Evolutionary conservation across 2,329 filamentous ascomycete species (phyloP).

Genomic region (Coniochaeta sp.): DNA sequence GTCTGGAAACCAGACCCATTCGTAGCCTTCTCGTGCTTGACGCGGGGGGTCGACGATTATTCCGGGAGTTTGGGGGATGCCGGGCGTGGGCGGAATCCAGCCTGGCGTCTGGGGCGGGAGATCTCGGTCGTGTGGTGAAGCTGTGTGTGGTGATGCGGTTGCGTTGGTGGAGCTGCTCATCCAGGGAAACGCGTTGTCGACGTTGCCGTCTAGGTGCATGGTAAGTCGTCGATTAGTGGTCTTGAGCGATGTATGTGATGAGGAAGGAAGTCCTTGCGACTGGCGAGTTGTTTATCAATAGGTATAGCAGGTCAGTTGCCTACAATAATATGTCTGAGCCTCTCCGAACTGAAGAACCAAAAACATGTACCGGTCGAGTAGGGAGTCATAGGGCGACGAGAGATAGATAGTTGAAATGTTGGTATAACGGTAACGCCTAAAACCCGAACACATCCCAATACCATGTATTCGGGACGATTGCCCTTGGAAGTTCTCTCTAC

Average conservation of each 20-base stretch:
- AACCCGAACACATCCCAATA: not conserved
- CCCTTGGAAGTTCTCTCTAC: not conserved
- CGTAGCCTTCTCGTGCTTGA: conserved; percentile 42
- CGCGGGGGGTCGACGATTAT: conserved; percentile 41
- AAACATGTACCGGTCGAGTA: not conserved
- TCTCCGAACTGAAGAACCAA: not conserved
- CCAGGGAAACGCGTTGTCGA: conserved; percentile 1
- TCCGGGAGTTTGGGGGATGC: not conserved
- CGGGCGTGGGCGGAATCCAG: not conserved
- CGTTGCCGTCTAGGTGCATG: not conserved
- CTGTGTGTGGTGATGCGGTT: not conserved
- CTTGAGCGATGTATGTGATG: not conserved
- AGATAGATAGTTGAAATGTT: not conserved
- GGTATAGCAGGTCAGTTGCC: not conserved
- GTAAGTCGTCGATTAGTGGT: not conserved
- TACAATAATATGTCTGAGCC: not conserved
- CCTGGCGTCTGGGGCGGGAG: not conserved
- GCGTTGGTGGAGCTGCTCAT: not conserved
- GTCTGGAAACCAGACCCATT: conserved; percentile 57
- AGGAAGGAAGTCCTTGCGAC: not conserved
- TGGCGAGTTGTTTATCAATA: not conserved
- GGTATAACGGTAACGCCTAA: not conserved
- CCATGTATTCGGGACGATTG: not conserved
- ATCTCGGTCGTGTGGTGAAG: not conserved
- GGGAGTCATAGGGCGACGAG: not conserved